Evolutionary conservation across 106 monocot genomes (phyloP), one percentile per base, ranked within the genome.

Genomic region (Allium sativum): DNA sequence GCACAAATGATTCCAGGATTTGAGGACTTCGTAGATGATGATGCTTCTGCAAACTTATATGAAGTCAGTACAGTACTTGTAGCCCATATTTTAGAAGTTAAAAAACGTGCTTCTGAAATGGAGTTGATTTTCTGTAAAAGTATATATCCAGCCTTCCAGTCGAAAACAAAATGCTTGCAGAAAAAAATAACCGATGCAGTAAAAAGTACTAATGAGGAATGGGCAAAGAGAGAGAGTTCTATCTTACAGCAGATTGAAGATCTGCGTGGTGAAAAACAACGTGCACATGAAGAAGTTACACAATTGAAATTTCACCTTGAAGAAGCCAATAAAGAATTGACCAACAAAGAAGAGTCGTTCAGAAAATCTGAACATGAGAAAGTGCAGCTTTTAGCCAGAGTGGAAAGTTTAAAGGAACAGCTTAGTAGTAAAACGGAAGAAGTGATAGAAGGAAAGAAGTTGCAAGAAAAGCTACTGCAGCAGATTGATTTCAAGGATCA

Each of bases 61-160:
- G 69, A 74, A 42, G 74, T 92, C 74, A 92, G 88, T 71, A 88
- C 91, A 9, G 70, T 92, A 52, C 74, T 98, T 9, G 90, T 98
- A 42, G 96, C 87, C 55, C 78, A 75, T 42, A 80, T 98, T 56
- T 76, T 88, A 68, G 96, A 92, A 74, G 71, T 86, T 17, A 88
- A 85, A 65, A 85, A 92, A 18, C 70, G 81, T 41, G 72, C 83
- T 52, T 80, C 87, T 21, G 91, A 92, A 31, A 78, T 98, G 55
- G 96, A 98, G 75, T 76, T 85, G 47, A 75, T 91, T 52, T 93
- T 88, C 77, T 98, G 96, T 72, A 71, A 75, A 56, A 84, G 82
- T 62, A 72, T 87, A 22, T 85, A 82, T 73, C 87, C 91, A 40
- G 59, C 45, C 60, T 69, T 96, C 64, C 83, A 90, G 58, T 79